Evolutionary conservation across 495 filamentous ascomycete species (phyloP), one percentile per base, ranked within the genome.

Genomic region (Lasiosphaeris hirsuta): DNA sequence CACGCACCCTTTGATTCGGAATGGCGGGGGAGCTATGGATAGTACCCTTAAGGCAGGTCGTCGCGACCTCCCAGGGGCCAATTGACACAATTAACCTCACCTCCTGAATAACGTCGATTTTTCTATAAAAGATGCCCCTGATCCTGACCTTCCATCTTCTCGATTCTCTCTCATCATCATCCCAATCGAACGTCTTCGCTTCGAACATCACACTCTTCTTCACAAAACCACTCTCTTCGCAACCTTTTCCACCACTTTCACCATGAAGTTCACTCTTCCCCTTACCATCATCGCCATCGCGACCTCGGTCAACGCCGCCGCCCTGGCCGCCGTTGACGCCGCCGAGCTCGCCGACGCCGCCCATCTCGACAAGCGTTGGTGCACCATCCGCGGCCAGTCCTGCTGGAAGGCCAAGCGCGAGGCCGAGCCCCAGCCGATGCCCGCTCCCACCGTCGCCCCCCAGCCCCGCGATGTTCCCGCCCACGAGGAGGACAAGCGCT

Each of bases 251-350:
- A 9, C 38, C 36, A 15, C 50, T 36, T 34, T 48, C 63, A 75
- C 18, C 52, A 77, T 77, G 74, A 74, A 75, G 68, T 65, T 69
- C 53, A 58, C 70, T 33, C 54, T 63, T 55, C 59, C 69, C 57
- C 9, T 76, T 51, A 52, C 59, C 62, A 17, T 72, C 64, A 54
- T 76, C 43, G 60, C 69, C 61, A 52, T 66, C 44, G 56, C 57
- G 18, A 57, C 57, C 48, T 59, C 63, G 10, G 64, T 59, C 49
- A 63, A 62, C 39, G 64, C 67, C 43, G 63, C 61, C 15, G 64
- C 68, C 41, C 45, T 61, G 23, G 23, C 23, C 23, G 23, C 23
- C 23, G 23, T 30, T 30, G 23, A 30, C 5, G 23, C 23, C 23
- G 23, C 23, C 23, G 23, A 30, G 23, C 23, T 30, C 23, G 23